These are phyloP conservation scores for Rhazya stricta DNA, from an alignment of 257 asterid genomes.

Conservation along the genomic window DNA sequence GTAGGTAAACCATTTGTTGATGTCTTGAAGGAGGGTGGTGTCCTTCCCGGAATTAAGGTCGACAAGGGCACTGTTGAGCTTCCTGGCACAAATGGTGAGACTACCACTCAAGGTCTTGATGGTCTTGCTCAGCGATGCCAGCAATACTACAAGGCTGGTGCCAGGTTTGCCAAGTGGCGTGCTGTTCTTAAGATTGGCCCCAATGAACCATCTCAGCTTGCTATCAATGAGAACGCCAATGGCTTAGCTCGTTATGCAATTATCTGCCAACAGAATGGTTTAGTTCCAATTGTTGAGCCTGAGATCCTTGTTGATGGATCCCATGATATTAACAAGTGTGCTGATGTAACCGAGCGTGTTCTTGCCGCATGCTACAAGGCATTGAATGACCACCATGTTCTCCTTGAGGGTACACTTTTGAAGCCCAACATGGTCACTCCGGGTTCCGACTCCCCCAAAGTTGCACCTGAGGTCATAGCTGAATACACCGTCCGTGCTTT, in stretches of 20 bases:
- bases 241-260: slow-evolving; percentile 93
- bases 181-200: slow-evolving; percentile 83
- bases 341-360: slow-evolving; percentile 70
- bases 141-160: slow-evolving; percentile 72
- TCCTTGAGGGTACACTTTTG: slow-evolving; percentile 64
- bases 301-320: slow-evolving; percentile 76
- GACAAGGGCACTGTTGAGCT: slow-evolving; percentile 92
- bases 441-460: slow-evolving; percentile 58
- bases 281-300: slow-evolving; percentile 76
- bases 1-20: slow-evolving; percentile 87
- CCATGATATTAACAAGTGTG: slow-evolving; percentile 57
- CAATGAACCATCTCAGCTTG: slow-evolving; percentile 77
- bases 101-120: slow-evolving; percentile 94
- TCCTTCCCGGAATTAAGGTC: slow-evolving; percentile 93
- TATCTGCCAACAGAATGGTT: slow-evolving; percentile 89
- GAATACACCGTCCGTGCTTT: slow-evolving; percentile 79
- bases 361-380: slow-evolving; percentile 78
- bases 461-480: slow-evolving; percentile 63
- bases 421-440: slow-evolving; percentile 86
- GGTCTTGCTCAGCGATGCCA: slow-evolving; percentile 85
- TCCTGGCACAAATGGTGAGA: slow-evolving; percentile 94
- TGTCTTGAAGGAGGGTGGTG: slow-evolving; percentile 82
- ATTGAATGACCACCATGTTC: slow-evolving; percentile 64
- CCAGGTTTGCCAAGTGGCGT: slow-evolving; percentile 92
- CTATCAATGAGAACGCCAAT: slow-evolving; percentile 79